These are phyloP conservation scores for Aspergillus biplanus DNA, from an alignment of 495 filamentous ascomycete genomes.

Conservation along the genomic window DNA sequence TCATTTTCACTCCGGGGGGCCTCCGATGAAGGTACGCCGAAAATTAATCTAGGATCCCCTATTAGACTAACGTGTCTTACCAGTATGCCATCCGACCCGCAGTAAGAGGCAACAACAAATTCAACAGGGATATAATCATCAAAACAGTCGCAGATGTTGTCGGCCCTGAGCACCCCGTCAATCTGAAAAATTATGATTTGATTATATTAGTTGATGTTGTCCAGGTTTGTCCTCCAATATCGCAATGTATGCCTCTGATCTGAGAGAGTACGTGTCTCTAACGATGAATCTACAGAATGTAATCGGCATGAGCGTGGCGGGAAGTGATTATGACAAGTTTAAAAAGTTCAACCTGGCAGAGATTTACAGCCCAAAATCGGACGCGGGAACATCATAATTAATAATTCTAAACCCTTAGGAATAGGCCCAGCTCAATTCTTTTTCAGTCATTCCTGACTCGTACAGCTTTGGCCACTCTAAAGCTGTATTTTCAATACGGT, in stretches of 20 bases:
- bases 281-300: slow-evolving; percentile 57
- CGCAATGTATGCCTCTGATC: neutral
- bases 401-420: too few relatives aligned
- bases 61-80: neutral
- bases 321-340: slow-evolving; percentile 62
- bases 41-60: too few relatives aligned
- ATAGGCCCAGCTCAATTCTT: too few relatives aligned
- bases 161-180: slow-evolving; percentile 74
- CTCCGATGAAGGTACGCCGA: slow-evolving; percentile 51
- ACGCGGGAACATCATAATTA: neutral
- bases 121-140: slow-evolving; percentile 78
- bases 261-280: slow-evolving; percentile 14
- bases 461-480: too few relatives aligned
- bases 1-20: slow-evolving; percentile 67
- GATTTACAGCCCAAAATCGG: slow-evolving; percentile 17
- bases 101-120: slow-evolving; percentile 74
- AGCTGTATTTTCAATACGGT: too few relatives aligned
- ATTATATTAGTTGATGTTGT: slow-evolving; percentile 88
- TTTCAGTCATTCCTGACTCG: too few relatives aligned
- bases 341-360: slow-evolving; percentile 27
- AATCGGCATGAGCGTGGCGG: slow-evolving; percentile 78
- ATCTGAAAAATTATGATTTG: slow-evolving; percentile 79
- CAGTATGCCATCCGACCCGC: slow-evolving; percentile 92
- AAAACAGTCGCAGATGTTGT: slow-evolving; percentile 72
- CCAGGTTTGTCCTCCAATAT: slow-evolving; percentile 61